Conservation (phyloP, 2,329 filamentous ascomycete species). For the Aspergillus persii region DNA sequence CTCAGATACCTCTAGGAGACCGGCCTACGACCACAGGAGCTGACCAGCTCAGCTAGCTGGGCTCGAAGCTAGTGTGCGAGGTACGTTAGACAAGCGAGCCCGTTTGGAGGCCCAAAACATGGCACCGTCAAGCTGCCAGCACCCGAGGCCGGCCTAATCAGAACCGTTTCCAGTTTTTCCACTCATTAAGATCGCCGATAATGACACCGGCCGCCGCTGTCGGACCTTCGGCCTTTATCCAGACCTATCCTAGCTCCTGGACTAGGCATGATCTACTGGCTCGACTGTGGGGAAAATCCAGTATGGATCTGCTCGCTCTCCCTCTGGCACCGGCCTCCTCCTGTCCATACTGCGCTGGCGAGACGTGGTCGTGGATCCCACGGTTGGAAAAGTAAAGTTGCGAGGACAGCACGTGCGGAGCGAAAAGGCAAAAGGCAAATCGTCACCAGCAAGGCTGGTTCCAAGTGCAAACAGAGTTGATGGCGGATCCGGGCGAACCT, state of each 20-base stretch:
- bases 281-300: neutral
- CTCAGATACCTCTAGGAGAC: neutral
- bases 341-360: too few relatives aligned
- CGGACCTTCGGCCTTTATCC: neutral
- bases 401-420: neutral
- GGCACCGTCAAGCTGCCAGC: neutral
- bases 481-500: neutral
- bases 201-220: neutral
- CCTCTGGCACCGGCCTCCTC: neutral
- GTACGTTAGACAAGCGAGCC: neutral
- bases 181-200: neutral
- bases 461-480: neutral
- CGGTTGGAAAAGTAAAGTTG: neutral
- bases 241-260: neutral
- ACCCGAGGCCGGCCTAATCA: neutral
- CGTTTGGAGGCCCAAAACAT: neutral
- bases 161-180: neutral
- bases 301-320: neutral
- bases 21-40: neutral
- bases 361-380: neutral
- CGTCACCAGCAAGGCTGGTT: neutral
- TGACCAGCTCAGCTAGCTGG: neutral
- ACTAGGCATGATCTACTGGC: neutral
- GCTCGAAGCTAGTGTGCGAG: too few relatives aligned
- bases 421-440: neutral